phyloP scores from a whole-genome alignment of 768 basidiomycete species.

The Lentinula aciculospora region DNA sequence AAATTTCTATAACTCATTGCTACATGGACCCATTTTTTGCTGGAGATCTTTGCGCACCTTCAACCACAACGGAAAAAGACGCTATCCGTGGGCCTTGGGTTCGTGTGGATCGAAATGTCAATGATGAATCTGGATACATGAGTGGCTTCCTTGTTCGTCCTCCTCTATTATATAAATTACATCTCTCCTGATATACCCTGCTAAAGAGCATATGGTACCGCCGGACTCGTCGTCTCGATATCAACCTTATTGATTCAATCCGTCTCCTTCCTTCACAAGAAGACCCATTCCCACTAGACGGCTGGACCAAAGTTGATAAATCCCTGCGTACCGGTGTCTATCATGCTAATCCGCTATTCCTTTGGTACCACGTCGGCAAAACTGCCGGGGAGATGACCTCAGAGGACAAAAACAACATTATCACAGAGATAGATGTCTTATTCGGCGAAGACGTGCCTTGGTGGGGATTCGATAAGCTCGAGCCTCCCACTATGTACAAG shows the following conservation, averaged over 20 bases:
- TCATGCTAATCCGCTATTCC: slow-evolving; percentile 47
- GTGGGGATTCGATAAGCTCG: slow-evolving; percentile 79
- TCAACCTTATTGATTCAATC: slow-evolving; percentile 74
- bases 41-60: slow-evolving; percentile 60
- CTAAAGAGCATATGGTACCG: slow-evolving; percentile 73
- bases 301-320: slow-evolving; percentile 60
- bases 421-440: slow-evolving; percentile 90
- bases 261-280: slow-evolving; percentile 54
- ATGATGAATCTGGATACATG: slow-evolving; percentile 52
- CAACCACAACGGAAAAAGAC: slow-evolving; percentile 65
- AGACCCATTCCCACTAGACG: slow-evolving; percentile 36
- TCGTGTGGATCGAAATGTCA: slow-evolving; percentile 76
- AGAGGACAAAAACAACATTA: slow-evolving; percentile 52
- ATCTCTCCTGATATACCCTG: background rate
- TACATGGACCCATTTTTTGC: slow-evolving; percentile 53
- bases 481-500: slow-evolving; percentile 49
- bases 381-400: slow-evolving; percentile 54
- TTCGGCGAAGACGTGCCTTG: slow-evolving; percentile 82
- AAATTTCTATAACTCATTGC: slow-evolving; percentile 70
- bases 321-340: slow-evolving; percentile 64
- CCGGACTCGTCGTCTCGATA: slow-evolving; percentile 76
- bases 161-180: background rate
- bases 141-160: slow-evolving; percentile 52
- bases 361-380: slow-evolving; percentile 79
- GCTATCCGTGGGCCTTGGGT: slow-evolving; percentile 87